Percentiles rank a stretch among this genome's conserved stretches.
Conservation (phyloP, 129 eudicot genomes). For the Sambucus nigra region DNA sequence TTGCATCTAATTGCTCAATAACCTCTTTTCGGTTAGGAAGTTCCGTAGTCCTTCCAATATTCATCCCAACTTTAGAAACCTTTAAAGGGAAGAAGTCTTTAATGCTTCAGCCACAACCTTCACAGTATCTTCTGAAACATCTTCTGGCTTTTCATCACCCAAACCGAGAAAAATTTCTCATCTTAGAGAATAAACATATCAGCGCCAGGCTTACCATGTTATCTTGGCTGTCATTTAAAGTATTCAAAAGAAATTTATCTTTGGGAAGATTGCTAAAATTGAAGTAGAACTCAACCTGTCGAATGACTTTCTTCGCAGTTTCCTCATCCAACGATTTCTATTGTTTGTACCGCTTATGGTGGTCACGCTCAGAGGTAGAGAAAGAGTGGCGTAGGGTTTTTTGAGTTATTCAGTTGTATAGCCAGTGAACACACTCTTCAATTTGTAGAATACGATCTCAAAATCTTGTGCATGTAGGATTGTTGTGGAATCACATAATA, state of each 20-base stretch:
- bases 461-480: no score
- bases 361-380: background rate
- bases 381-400: constrained; percentile 10
- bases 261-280: constrained; percentile 91
- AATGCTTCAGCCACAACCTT: constrained; percentile 71
- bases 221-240: constrained; percentile 60
- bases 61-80: constrained; percentile 75
- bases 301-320: constrained; percentile 74
- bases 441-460: no score
- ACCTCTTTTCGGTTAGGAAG: constrained; percentile 67
- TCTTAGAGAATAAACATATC: constrained; percentile 83
- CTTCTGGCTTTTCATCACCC: constrained; percentile 71
- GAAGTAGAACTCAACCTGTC: constrained; percentile 97
- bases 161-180: constrained; percentile 70
- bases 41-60: constrained; percentile 66
- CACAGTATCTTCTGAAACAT: constrained; percentile 61
- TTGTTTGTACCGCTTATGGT: constrained; percentile 9
- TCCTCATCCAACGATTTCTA: constrained; percentile 60
- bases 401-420: no score
- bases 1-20: constrained; percentile 74
- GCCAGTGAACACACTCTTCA: no score
- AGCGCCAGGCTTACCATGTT: constrained; percentile 80
- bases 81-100: constrained; percentile 57
- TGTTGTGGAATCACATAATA: no score
- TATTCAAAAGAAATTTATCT: constrained; percentile 53